Base-by-base conservation (phyloP, 169 alveolate species). In the Plasmodium fragile region DNA sequence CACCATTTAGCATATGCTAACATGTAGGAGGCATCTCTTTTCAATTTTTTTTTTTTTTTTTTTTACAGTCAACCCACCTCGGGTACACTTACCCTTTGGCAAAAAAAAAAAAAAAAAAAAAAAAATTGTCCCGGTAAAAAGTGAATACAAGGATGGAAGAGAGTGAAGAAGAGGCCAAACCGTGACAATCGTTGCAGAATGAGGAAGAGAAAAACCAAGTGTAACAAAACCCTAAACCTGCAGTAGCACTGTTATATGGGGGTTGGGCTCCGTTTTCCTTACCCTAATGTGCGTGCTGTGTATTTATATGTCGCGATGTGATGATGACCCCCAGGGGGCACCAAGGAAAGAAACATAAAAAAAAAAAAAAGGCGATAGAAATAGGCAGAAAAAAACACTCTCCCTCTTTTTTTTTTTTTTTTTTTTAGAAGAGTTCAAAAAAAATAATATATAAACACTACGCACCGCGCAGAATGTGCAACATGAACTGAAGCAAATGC, bases 51-150 rank as follows among this genome's bases (percentile, higher is more conserved):
- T 22, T n/a, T 59, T 59, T 65, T 65, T 65, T 65, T 65, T 65
- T 25, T 65, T 65, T 65, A 1, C 22, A 53, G 28, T 59, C 11
- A 59, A 16, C 73, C 28, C 73, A 59, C 3, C 7, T 4, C 73
- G 32, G 73, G 73, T 0, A 43, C 10, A 10, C 10, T 4, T 4
- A 0, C 32, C 73, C 16, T n/a, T 59, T 2, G 7, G 0, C 4
- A 25, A 59, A 59, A 59, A 59, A 65, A 65, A 65, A 65, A 65
- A 59, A 59, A 59, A 59, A 65, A n/a, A 59, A 59, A 59, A 59
- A 59, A 59, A n/a, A 59, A 59, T 5, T n/a, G 13, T 65, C n/a
- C 41, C 30, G 0, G 36, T 25, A 65, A 65, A 65, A 65, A 0
- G 59, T 0, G 59, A 49, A 49, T 49, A 49, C 59, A 16, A 43